Evolutionary conservation across 176 grass and related monocot species (phyloP).

Genomic region (Alopecurus myosuroides): DNA sequence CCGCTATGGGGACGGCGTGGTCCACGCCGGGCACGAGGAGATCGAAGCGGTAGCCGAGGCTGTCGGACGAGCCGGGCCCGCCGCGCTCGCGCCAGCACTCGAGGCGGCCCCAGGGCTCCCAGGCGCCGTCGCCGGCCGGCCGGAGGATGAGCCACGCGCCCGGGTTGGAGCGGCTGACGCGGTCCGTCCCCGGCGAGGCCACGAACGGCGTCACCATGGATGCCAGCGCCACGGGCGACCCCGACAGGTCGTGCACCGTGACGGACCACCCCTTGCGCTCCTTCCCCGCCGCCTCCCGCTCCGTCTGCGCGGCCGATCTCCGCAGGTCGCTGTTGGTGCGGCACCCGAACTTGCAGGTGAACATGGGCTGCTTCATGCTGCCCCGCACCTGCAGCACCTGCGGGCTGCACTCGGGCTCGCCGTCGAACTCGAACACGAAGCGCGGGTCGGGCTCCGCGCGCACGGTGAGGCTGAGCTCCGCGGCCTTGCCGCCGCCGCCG

Average conservation of each 20-base stretch:
- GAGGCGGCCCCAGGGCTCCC: constrained; percentile 90
- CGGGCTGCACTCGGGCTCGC: constrained; percentile 87
- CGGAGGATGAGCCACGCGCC: constrained; percentile 97
- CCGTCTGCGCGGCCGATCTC: constrained; percentile 38
- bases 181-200: constrained; percentile 71
- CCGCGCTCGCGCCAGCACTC: constrained; percentile 95
- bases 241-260: constrained; percentile 94
- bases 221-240: constrained; percentile 82
- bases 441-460: constrained; percentile 73
- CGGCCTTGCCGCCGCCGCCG: neutral
- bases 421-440: constrained; percentile 89
- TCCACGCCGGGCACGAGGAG: constrained; percentile 58
- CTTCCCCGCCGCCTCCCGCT: constrained; percentile 44
- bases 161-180: constrained; percentile 85
- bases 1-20: constrained; percentile 52
- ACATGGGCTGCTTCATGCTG: constrained; percentile 75
- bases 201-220: constrained; percentile 98
- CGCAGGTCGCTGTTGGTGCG: constrained; percentile 75
- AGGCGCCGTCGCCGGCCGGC: constrained; percentile 64
- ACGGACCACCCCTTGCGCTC: constrained; percentile 98
- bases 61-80: constrained; percentile 49
- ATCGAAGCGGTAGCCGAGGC: constrained; percentile 85
- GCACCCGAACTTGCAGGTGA: constrained; percentile 95
- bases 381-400: constrained; percentile 71
- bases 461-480: constrained; percentile 60